Base-by-base conservation (phyloP, 208 protist species). In the Crithidia brevicula region DNA sequence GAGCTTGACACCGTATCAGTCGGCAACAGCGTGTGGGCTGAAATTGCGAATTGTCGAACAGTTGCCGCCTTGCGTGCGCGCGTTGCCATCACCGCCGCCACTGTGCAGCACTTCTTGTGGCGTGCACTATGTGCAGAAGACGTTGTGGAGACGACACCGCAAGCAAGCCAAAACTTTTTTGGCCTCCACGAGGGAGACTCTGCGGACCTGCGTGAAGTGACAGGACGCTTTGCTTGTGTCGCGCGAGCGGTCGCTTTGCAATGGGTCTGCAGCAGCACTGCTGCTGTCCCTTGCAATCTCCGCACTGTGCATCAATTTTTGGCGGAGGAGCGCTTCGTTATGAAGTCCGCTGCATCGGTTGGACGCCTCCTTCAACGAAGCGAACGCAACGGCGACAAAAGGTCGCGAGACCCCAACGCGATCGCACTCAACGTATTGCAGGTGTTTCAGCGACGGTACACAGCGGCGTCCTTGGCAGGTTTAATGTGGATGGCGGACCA, bases 31-130 rank as follows among this genome's bases (percentile, higher is more conserved):
- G n/a, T n/a, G n/a, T n/a, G n/a, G n/a, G n/a, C n/a, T n/a, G n/a
- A n/a, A n/a, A n/a, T n/a, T n/a, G n/a, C n/a, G n/a, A n/a, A n/a
- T n/a, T n/a, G n/a, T n/a, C n/a, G n/a, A n/a, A n/a, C n/a, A n/a
- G n/a, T n/a, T n/a, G n/a, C n/a, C n/a, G n/a, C n/a, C n/a, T n/a
- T 75, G 51, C 69, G 69, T 20, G 69, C 69, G 15, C 69, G 69
- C 15, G 60, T 75, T 4, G 69, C 69, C 40, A 43, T 75, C 34
- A 58, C 69, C 0, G 50, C 69, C 16, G 69, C 69, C 3, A 16
- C 58, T 0, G n/a, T 75, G 27, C 53, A 68, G 54, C 45, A 69
- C 56, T 31, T 75, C 3, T 31, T 75, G 30, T 58, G 60, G 69
- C 20, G 22, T 1, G 15, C 57, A 15, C 4, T 50, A 25, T 1